Evolutionary conservation across 1,139 yeast species (phyloP), one percentile per base, ranked within the genome.

Genomic region (Lodderomyces metapsilosis): DNA sequence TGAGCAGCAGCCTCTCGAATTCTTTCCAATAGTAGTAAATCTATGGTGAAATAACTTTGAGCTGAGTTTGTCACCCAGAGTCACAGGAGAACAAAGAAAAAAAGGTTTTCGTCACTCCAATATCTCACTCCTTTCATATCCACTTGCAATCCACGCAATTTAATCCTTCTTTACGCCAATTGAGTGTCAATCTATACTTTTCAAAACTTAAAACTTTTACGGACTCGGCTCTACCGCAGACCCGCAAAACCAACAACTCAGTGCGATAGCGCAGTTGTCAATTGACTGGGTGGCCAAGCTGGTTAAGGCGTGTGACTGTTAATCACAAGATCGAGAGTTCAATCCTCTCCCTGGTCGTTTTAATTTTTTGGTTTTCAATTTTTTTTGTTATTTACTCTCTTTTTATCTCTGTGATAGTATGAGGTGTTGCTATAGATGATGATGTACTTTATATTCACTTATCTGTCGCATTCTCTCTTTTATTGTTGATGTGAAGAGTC

Each of bases 301-400:
- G 32, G 32, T 28, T 28, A 28, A 28, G 32, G 32, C 32, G 32
- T 28, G 32, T 9, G 32, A 28, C 32, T 28, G 32, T 28, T 28
- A 28, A 28, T 28, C 32, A 9, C 32, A 28, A 28, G 32, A 28
- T 28, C 32, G 32, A 28, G 32, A 28, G 32, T 28, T 28, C 32
- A 28, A 28, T 28, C 32, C 32, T 28, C 32, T 28, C 32, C 32
- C 32, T 28, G 32, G 32, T 28, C 32, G 32, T 28, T 28, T 15
- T 28, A 15, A 15, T 28, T 28, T 13, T 3, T 28, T 7, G 12
- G 3, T 3, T 11, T 8, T 3, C 9, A 4, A 15, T 10, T 15
- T 6, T 4, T 5, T 15, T 15, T 16, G 8, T 15, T 28, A 7
- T 28, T 28, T 15, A 3, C 12, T 27, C 9, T 24, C 9, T 11